Base-by-base conservation (phyloP, 805 yeast genomes). In the Wickerhamiella musiphila region DNA sequence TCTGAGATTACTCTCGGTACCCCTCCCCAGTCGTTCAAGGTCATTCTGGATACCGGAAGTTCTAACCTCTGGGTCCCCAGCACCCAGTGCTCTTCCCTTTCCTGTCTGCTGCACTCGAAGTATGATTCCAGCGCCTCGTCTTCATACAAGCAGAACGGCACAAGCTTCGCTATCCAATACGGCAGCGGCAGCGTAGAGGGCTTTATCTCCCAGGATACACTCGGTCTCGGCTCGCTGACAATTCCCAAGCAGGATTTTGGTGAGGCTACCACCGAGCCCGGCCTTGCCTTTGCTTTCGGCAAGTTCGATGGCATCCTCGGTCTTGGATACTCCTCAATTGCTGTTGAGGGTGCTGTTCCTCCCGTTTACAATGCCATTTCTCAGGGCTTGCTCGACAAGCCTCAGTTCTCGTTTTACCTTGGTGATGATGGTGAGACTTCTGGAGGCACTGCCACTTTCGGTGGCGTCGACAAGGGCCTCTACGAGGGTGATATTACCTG, bases 221-320 rank as follows among this genome's bases (percentile, higher is more conserved):
- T 90, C 47, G 61, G 68, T 39, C 60, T 90, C 42, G 96, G 95
- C 38, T 90, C 75, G 51, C 70, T 90, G 60, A 58, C 63, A 35
- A 84, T 90, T 51, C 77, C 83, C 44, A 61, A 75, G 43, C 96
- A 86, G 63, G 93, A 76, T 54, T 90, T 90, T 53, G 96, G 93
- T 39, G 98, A 90, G 66, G 86, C 94, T 41, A 90, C 98, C 37
- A 70, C 71, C 47, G 98, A 90, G 65, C 96, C 96, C 26, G 98
- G 98, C 35, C 68, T 90, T 45, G 90, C 95, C 0, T 90, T 90
- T 61, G 96, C 98, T 32, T 90, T 90, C 58, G 98, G 94, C 57
- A 86, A 90, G 61, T 90, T 90, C 54, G 98, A 90, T 55, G 98
- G 98, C 61, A 84, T 90, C 45, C 64, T 90, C 41, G 98, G 98